Percentiles rank a stretch among this genome's conserved stretches.
Evolutionary conservation across 495 filamentous ascomycete species (phyloP).

Genomic region (Platismatia glauca): DNA sequence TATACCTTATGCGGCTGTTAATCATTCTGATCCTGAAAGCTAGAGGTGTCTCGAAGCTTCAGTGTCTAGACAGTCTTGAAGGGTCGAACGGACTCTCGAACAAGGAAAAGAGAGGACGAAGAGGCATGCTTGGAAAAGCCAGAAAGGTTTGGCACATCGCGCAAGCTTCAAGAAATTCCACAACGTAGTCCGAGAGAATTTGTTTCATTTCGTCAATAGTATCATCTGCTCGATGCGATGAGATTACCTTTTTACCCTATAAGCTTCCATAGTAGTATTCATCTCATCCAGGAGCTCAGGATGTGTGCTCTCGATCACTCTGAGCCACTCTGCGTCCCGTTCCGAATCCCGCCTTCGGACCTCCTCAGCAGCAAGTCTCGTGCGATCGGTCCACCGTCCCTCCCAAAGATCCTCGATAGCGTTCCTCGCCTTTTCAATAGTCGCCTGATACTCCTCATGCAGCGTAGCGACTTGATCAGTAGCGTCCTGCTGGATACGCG

Average conservation of each 20-base stretch:
- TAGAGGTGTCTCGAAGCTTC: too few species aligned
- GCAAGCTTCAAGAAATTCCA: too few species aligned
- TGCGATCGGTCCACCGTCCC: slow-evolving; percentile 26
- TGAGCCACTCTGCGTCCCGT: slow-evolving; percentile 27
- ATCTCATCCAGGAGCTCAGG: slow-evolving; percentile 21
- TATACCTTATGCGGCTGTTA: too few species aligned
- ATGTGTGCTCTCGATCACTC: slow-evolving; percentile 15
- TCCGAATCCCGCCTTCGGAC: slow-evolving; percentile 18
- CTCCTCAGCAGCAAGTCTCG: slow-evolving; percentile 24
- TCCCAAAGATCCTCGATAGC: slow-evolving; percentile 31
- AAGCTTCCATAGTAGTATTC: slow-evolving; percentile 5
- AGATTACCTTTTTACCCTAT: neutral
- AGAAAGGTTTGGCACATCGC: neutral
- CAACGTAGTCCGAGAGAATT: too few species aligned
- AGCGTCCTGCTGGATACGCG: slow-evolving; percentile 6
- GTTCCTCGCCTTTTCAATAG: slow-evolving; percentile 24
- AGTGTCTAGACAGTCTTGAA: neutral
- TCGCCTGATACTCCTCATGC: slow-evolving; percentile 5
- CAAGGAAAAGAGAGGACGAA: too few species aligned
- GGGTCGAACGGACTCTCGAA: too few species aligned
- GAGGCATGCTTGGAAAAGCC: neutral
- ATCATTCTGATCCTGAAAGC: too few species aligned
- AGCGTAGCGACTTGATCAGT: slow-evolving; percentile 4
- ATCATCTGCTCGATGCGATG: too few species aligned
- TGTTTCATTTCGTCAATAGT: too few species aligned